phyloP scores from a whole-genome alignment of 805 yeast genomes.

The Suhomyces kilbournensis region DNA sequence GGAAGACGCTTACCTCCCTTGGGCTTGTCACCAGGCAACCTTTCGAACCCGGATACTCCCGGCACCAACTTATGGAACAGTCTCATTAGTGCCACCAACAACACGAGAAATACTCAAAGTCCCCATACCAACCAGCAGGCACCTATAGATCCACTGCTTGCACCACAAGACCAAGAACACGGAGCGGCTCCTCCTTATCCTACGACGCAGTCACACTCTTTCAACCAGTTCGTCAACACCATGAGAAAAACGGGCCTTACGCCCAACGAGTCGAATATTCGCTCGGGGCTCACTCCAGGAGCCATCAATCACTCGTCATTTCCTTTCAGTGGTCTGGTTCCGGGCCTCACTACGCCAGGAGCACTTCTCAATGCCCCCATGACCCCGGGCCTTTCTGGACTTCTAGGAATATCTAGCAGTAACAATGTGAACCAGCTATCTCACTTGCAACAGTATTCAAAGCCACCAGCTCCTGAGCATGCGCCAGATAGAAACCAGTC shows the following conservation, averaged over 20 bases:
- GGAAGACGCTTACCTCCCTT: constrained; percentile 58
- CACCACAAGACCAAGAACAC: constrained; percentile 10
- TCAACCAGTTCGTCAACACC: constrained; percentile 26
- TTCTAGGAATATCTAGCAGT: constrained; percentile 27
- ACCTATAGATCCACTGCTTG: background rate
- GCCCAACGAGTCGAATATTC: constrained; percentile 69
- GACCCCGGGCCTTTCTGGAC: constrained; percentile 46
- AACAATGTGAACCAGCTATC: constrained; percentile 1
- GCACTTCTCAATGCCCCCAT: constrained; percentile 41
- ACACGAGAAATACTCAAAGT: background rate
- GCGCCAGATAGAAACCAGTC: background rate
- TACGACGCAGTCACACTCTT: constrained; percentile 11
- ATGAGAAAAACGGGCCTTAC: constrained; percentile 59
- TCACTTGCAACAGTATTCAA: constrained; percentile 9
- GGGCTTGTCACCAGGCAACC: constrained; percentile 39
- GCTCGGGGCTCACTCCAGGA: constrained; percentile 74
- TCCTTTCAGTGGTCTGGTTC: constrained; percentile 35
- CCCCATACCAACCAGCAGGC: constrained; percentile 8
- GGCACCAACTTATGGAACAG: constrained; percentile 49
- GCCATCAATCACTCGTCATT: constrained; percentile 29
- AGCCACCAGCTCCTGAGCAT: constrained; percentile 1
- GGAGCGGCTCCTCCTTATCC: constrained; percentile 1
- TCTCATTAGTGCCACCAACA: constrained; percentile 40
- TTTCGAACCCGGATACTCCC: constrained; percentile 50
- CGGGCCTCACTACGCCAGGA: constrained; percentile 39